Evolutionary conservation across 495 filamentous ascomycete genomes (phyloP).

Genomic region (Aspergillus ostianus): DNA sequence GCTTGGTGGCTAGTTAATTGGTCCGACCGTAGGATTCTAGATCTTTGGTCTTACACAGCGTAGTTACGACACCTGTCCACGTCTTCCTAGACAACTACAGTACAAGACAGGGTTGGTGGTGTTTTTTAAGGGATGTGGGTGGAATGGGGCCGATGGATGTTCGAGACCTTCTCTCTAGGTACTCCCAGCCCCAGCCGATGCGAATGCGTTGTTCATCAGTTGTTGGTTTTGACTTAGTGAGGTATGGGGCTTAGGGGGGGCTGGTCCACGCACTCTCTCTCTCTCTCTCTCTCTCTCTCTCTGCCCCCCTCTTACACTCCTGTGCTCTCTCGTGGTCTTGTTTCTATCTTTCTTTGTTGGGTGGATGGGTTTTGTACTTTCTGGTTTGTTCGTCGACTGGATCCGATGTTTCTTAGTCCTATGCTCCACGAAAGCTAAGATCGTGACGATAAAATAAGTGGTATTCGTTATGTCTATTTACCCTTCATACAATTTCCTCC

Average conservation of each 20-base stretch:
- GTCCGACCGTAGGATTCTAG: no score
- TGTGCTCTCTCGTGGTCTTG: not conserved
- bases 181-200: not conserved
- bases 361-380: not conserved
- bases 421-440: no score
- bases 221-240: no score
- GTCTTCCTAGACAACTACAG: no score
- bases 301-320: no score
- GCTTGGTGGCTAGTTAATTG: no score
- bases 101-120: no score
- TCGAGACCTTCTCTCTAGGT: not conserved
- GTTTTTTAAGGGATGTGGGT: not conserved
- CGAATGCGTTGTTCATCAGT: not conserved
- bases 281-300: no score
- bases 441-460: not conserved
- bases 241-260: no score
- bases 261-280: no score
- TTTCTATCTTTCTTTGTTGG: not conserved
- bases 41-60: no score
- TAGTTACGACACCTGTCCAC: no score
- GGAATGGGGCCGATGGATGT: not conserved
- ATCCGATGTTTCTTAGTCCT: not conserved
- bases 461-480: not conserved
- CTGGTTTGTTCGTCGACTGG: not conserved
- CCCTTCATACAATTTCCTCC: not conserved